Conservation (phyloP, 164 flowering plant species). For the Annona squamosa region DNA sequence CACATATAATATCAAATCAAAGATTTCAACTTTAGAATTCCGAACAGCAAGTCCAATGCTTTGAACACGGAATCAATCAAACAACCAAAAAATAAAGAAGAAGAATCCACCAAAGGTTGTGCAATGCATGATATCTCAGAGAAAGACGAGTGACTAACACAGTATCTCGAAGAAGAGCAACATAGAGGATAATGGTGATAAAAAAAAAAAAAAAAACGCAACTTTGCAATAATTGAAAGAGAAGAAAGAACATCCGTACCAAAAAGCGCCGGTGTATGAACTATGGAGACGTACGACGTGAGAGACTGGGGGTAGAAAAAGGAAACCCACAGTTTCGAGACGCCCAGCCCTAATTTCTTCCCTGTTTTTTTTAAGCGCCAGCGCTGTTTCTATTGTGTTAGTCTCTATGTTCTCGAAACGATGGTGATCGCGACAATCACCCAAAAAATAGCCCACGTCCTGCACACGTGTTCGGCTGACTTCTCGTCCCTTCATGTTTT, state of each 20-base stretch:
- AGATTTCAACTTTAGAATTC: too few species aligned
- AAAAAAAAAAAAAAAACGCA: too few species aligned
- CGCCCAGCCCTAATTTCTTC: not conserved
- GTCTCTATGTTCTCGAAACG: not conserved
- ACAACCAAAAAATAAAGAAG: too few species aligned
- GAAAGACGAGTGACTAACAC: too few species aligned
- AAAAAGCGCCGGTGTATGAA: not conserved
- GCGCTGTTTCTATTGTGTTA: not conserved
- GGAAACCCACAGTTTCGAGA: not conserved
- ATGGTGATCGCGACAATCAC: not conserved
- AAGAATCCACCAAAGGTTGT: too few species aligned
- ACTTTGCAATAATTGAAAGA: not conserved
- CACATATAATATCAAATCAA: too few species aligned
- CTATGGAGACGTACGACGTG: not conserved
- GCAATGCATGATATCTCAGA: too few species aligned
- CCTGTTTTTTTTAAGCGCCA: not conserved
- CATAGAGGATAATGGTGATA: not conserved
- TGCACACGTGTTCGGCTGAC: too few species aligned
- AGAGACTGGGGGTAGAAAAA: not conserved
- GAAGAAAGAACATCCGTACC: not conserved
- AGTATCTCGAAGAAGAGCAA: not conserved
- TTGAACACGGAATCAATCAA: too few species aligned
- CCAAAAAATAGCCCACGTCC: not conserved
- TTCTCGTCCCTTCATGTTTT: too few species aligned
- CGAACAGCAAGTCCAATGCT: too few species aligned